Conservation (phyloP, 805 yeast genomes). For the Schizosaccharomyces japonicus region DNA sequence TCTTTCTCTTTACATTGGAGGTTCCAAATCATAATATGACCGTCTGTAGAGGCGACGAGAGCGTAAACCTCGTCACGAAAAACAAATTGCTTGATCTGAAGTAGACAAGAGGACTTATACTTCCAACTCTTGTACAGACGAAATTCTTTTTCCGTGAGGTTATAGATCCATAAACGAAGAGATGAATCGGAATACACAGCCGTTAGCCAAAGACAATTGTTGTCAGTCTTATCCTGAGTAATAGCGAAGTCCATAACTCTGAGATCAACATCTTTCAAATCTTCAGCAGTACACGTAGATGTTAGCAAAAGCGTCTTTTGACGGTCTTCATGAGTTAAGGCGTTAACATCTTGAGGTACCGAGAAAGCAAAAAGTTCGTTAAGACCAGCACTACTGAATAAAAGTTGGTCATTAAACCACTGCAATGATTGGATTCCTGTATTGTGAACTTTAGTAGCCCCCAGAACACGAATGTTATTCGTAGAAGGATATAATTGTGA, state of each 20-base stretch:
- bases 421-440: not conserved
- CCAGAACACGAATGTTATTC: not conserved
- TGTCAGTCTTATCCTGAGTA: too few species aligned
- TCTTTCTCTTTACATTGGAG: not conserved
- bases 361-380: not conserved
- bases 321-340: too few species aligned
- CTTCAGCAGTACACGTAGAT: too few species aligned
- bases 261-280: not conserved
- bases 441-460: not conserved
- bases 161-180: not conserved
- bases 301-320: too few species aligned
- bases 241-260: not conserved
- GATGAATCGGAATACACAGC: not conserved
- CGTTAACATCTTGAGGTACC: not conserved
- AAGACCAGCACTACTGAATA: not conserved
- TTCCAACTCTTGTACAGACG: not conserved
- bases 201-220: not conserved
- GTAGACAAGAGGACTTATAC: not conserved
- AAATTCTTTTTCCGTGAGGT: not conserved
- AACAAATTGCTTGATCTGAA: not conserved
- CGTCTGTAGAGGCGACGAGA: not conserved
- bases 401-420: not conserved
- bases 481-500: not conserved
- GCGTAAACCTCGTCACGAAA: not conserved
- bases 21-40: not conserved